phyloP scores from a whole-genome alignment of 768 basidiomycete genomes.

The Clavaria fumosa region DNA sequence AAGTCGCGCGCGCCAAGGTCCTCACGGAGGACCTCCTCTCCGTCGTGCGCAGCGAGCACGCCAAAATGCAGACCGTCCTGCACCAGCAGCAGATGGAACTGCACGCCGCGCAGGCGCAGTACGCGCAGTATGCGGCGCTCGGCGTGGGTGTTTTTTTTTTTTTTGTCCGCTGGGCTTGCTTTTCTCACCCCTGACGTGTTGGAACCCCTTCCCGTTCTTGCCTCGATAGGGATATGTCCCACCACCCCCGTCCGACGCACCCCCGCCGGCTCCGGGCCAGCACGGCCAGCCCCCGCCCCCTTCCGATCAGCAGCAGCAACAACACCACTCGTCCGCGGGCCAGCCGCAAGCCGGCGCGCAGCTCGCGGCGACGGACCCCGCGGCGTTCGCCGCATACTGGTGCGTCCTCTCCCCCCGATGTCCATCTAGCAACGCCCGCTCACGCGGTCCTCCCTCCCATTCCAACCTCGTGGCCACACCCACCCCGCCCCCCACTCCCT shows the following conservation, averaged over 20 bases:
- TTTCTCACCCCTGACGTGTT: conserved; percentile 3
- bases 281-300: conserved; percentile 34
- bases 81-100: conserved; percentile 77
- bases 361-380: conserved; percentile 12
- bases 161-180: neutral
- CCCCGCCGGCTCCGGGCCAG: conserved; percentile 40
- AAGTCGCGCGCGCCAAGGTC: conserved; percentile 75
- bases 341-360: conserved; percentile 26
- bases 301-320: conserved; percentile 18
- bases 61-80: conserved; percentile 51
- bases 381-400: conserved; percentile 50
- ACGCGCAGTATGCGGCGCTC: conserved; percentile 56
- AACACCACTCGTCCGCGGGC: conserved; percentile 32
- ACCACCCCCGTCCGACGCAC: conserved; percentile 34
- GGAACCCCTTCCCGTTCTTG: neutral
- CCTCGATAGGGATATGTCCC: conserved; percentile 29
- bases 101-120: conserved; percentile 70
- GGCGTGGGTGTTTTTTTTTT: conserved; percentile 26
- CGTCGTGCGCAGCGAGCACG: conserved; percentile 80
- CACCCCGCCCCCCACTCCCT: neutral
- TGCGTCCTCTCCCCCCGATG: conserved; percentile 16
- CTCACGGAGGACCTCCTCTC: conserved; percentile 79
- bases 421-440: too few relatives aligned
- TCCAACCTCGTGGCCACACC: conserved; percentile 4
- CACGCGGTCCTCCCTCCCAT: conserved; percentile 5